phyloP scores from a whole-genome alignment of 106 monocot genomes.

The Apostasia ramifera region DNA sequence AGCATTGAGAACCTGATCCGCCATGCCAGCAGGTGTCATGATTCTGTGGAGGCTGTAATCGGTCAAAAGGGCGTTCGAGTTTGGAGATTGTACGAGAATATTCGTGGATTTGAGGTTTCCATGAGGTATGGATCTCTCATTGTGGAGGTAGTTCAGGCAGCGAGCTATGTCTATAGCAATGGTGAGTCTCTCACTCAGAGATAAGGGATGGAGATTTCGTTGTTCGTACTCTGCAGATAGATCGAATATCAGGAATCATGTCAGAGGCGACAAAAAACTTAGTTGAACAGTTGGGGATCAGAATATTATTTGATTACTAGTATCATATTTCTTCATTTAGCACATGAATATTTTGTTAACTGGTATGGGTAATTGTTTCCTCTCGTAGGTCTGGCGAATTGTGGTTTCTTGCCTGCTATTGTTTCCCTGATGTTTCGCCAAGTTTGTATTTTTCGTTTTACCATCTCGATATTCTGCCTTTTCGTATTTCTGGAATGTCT shows the following conservation, averaged over 20 bases:
- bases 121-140: slow-evolving; percentile 67
- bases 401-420: no score
- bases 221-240: slow-evolving; percentile 34
- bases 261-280: no score
- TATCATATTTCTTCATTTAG: no score
- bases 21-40: slow-evolving; percentile 64
- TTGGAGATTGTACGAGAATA: slow-evolving; percentile 31
- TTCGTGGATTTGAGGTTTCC: slow-evolving; percentile 85
- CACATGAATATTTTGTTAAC: no score
- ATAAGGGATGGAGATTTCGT: slow-evolving; percentile 40
- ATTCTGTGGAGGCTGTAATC: slow-evolving; percentile 74
- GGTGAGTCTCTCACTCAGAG: slow-evolving; percentile 33
- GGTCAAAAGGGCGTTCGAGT: slow-evolving; percentile 33
- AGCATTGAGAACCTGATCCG: slow-evolving; percentile 79
- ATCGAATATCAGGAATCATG: background rate
- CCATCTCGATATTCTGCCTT: no score
- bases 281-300: no score
- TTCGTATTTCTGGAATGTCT: no score
- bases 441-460: no score
- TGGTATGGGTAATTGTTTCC: no score
- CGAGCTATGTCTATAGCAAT: slow-evolving; percentile 51
- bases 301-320: no score
- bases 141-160: slow-evolving; percentile 63
- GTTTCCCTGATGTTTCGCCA: no score
- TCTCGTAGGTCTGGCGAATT: no score